Percentiles rank a stretch among this genome's conserved stretches.
phyloP scores from a whole-genome alignment of 2,329 filamentous ascomycete genomes.

The Fusarium hostae region DNA sequence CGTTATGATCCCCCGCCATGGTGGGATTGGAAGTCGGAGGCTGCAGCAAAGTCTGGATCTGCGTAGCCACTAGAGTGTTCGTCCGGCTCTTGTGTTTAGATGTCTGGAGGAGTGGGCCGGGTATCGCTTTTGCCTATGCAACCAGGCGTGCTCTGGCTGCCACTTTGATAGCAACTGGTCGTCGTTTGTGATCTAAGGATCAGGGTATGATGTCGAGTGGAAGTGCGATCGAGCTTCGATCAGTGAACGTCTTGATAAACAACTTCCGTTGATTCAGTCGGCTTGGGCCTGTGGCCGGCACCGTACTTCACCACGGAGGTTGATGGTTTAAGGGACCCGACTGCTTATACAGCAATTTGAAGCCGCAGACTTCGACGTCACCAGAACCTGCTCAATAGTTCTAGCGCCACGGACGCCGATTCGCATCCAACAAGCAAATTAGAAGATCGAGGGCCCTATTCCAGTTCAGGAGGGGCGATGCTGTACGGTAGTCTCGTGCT shows the following conservation, averaged over 20 bases:
- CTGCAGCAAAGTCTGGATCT: constrained; percentile 20
- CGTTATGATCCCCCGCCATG: constrained; percentile 40
- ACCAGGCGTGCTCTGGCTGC: constrained; percentile 19
- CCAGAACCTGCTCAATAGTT: constrained; percentile 39
- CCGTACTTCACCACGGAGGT: constrained; percentile 31
- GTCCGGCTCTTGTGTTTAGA: constrained; percentile 23
- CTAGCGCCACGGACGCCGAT: constrained; percentile 41
- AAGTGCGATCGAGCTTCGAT: constrained; percentile 19
- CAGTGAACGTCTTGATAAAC: constrained; percentile 36
- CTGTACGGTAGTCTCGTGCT: constrained; percentile 41
- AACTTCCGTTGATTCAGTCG: constrained; percentile 21
- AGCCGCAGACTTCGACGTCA: constrained; percentile 41
- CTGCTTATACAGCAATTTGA: constrained; percentile 42
- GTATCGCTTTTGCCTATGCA: constrained; percentile 20
- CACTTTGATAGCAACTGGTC: constrained; percentile 14
- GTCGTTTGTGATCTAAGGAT: constrained; percentile 8
- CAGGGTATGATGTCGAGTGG: constrained; percentile 7
- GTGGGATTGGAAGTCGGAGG: constrained; percentile 26
- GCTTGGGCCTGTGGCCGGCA: constrained; percentile 39
- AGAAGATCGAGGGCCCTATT: constrained; percentile 27
- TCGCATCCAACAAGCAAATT: constrained; percentile 34
- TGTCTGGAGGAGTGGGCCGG: constrained; percentile 13
- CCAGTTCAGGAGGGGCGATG: constrained; percentile 37
- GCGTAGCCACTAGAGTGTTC: constrained; percentile 12
- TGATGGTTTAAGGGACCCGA: constrained; percentile 33